These are phyloP conservation scores for Platanthera guangdongensis DNA, from an alignment of 106 monocot genomes.

Conservation along the genomic window DNA sequence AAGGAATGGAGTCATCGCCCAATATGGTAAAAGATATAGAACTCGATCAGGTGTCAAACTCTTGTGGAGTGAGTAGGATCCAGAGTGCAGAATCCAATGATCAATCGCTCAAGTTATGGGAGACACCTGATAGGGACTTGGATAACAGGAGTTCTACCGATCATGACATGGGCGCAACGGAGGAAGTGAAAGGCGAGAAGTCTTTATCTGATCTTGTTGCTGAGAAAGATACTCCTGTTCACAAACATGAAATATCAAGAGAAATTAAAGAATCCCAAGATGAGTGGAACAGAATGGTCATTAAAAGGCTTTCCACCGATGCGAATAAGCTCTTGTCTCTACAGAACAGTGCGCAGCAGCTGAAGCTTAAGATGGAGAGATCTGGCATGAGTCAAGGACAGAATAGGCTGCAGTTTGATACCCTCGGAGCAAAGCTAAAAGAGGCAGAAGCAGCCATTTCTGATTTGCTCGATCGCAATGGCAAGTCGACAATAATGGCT, in stretches of 20 bases:
- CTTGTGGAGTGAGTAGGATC: neutral
- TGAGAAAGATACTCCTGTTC: constrained; percentile 59
- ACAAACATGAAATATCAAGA: constrained; percentile 30
- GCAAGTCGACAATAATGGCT: constrained; percentile 38
- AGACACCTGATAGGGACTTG: constrained; percentile 26
- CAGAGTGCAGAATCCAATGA: constrained; percentile 25
- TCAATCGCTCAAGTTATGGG: constrained; percentile 50
- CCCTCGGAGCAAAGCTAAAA: constrained; percentile 35
- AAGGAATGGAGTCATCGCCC: neutral
- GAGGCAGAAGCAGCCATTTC: constrained; percentile 49
- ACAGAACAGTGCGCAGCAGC: constrained; percentile 32
- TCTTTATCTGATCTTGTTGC: constrained; percentile 35
- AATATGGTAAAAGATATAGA: constrained; percentile 7
- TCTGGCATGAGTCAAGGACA: constrained; percentile 22
- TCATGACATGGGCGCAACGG: constrained; percentile 27
- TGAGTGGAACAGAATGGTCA: constrained; percentile 45
- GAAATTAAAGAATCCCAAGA: constrained; percentile 19
- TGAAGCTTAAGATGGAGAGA: constrained; percentile 52
- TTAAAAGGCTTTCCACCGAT: constrained; percentile 51
- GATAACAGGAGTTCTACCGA: constrained; percentile 1
- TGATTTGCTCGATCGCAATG: constrained; percentile 38
- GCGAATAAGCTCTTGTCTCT: constrained; percentile 42
- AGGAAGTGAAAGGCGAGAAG: constrained; percentile 29
- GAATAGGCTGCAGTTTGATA: constrained; percentile 27
- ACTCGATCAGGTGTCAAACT: constrained; percentile 47